Evolutionary conservation across 768 basidiomycete species (phyloP), one percentile per base, ranked within the genome.

Genomic region (Cystobasidium ongulense): DNA sequence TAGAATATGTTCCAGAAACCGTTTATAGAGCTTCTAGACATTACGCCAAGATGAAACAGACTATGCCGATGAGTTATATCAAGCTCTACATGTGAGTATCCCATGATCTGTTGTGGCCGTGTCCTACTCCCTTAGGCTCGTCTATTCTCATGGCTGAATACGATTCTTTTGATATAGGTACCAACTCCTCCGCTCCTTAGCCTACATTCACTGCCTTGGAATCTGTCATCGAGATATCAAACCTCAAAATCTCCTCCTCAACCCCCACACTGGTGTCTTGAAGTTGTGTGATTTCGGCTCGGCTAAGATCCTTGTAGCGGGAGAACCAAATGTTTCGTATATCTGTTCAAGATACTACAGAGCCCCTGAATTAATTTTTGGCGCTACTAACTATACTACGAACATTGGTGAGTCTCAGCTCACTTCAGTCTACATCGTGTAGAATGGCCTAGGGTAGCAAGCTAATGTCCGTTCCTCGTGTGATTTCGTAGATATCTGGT

Each of bases 181-280:
- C 23, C 92, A 99, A 83, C 90, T 99, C 78, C 85, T 99, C 76
- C 92, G 96, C 75, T 99, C 96, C 18, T 86, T 99, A 75, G 93
- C 95, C 77, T 98, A 99, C 86, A 99, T 99, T 81, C 96, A 99
- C 81, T 97, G 93, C 23, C 91, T 98, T 78, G 96, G 96, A 80
- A 99, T 98, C 79, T 99, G 96, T 82, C 96, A 99, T 84, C 90
- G 96, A 80, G 96, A 99, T 82, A 99, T 99, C 86, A 99, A 99
- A 83, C 96, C 96, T 11, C 96, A 99, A 87, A 99, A 99, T 82
- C 84, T 99, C 68, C 87, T 99, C 64, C 86, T 99, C 78, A 97
- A 99, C 83, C 96, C 95, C 5, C 89, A 92, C 21, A 94, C 95
- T 0, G 96, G 96, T 63, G 87, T 99, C 35, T 87, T 99, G 77